These are phyloP conservation scores for Geotrichum citri-aurantii DNA, from an alignment of 1,139 yeast species.

Conservation along the genomic window DNA sequence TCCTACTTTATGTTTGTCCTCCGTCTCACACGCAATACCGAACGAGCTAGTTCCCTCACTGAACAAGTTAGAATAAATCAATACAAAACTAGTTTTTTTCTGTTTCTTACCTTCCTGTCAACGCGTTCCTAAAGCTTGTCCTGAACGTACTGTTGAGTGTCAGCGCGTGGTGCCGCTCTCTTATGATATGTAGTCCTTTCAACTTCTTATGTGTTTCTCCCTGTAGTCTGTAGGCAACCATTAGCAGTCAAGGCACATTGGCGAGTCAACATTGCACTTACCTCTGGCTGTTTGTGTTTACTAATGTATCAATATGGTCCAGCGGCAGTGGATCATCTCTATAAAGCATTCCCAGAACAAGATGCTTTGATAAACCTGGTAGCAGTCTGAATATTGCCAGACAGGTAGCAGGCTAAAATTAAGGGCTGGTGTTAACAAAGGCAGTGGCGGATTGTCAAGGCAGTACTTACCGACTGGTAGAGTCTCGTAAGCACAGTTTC, in stretches of 20 bases:
- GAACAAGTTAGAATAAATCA: background rate
- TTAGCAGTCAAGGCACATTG: background rate
- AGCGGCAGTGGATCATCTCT: slow-evolving; percentile 66
- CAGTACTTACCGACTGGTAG: slow-evolving; percentile 45
- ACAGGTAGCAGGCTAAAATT: slow-evolving; percentile 78
- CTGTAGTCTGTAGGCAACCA: slow-evolving; percentile 41
- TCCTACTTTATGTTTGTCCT: slow-evolving; percentile 51
- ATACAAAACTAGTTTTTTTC: background rate
- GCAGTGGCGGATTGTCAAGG: background rate
- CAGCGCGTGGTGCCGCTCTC: slow-evolving; percentile 52
- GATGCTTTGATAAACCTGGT: slow-evolving; percentile 84
- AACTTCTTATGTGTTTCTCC: slow-evolving; percentile 76
- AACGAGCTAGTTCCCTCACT: slow-evolving; percentile 46
- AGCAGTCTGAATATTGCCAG: slow-evolving; percentile 81
- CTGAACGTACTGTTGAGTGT: slow-evolving; percentile 69
- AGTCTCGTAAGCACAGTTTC: slow-evolving; percentile 73
- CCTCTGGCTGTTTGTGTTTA: slow-evolving; percentile 42
- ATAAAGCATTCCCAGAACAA: slow-evolving; percentile 81
- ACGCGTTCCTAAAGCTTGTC: slow-evolving; percentile 68
- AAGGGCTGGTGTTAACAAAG: slow-evolving; percentile 15
- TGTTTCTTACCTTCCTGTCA: slow-evolving; percentile 63
- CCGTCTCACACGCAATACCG: slow-evolving; percentile 49
- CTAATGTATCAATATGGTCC: slow-evolving; percentile 69
- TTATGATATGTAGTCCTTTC: slow-evolving; percentile 67
- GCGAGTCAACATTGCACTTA: background rate